A percentile compares a stretch with the other conserved stretches of the same genome.
phyloP scores from a whole-genome alignment of 148 eudicot genomes.

The Fagopyrum tataricum region DNA sequence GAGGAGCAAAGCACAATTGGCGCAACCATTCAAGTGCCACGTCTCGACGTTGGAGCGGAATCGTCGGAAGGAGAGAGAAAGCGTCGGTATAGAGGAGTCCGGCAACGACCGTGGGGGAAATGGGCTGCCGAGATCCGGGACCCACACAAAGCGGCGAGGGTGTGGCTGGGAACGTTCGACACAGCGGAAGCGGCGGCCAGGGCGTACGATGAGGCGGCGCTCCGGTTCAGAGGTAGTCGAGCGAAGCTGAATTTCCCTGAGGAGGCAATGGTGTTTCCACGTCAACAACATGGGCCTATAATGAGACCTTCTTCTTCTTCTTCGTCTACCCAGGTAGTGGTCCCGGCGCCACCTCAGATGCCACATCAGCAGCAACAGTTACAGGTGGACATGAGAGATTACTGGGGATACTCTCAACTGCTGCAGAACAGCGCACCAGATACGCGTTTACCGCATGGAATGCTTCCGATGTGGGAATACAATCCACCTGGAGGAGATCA shows the following conservation, averaged over 20 bases:
- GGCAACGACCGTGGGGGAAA: constrained; percentile 12
- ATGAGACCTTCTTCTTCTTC: background rate
- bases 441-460: background rate
- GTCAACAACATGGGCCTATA: background rate
- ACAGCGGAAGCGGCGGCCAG: constrained; percentile 4
- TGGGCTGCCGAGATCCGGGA: constrained; percentile 3
- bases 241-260: constrained; percentile 13
- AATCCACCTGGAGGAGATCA: background rate
- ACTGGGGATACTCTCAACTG: constrained; percentile 8
- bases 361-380: background rate
- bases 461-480: background rate
- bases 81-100: constrained; percentile 9
- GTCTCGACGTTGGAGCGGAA: background rate
- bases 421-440: constrained; percentile 7
- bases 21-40: background rate
- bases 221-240: background rate
- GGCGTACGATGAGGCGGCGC: constrained; percentile 12
- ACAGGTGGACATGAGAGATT: constrained; percentile 7
- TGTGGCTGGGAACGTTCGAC: constrained; percentile 13
- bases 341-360: background rate
- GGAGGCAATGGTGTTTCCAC: background rate
- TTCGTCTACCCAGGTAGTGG: background rate
- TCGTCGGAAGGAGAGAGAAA: background rate
- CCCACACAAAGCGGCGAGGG: constrained; percentile 14
- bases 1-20: background rate